Percentiles rank a stretch among this genome's conserved stretches.
Conservation (phyloP, 371 early-diverging fungal species). For the Mucor lusitanicus region DNA sequence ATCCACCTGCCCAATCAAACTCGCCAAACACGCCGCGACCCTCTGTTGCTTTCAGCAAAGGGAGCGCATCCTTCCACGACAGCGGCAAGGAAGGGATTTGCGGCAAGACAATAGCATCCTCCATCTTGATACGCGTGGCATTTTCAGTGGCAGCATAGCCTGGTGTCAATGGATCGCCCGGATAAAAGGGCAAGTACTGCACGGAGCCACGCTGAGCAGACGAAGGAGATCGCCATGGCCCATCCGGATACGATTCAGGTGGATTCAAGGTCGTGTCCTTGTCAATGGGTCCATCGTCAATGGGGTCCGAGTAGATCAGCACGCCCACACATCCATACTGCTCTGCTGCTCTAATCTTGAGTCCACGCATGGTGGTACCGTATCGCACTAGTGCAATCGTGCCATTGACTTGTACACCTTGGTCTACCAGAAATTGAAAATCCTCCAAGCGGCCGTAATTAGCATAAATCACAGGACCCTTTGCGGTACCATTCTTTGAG, state of each 20-base stretch:
- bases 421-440: conserved; percentile 52
- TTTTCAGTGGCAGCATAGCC: conserved; percentile 59
- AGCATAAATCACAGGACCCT: conserved; percentile 66
- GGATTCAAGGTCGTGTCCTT: conserved; percentile 24
- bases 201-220: conserved; percentile 70
- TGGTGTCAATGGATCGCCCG: conserved; percentile 74
- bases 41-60: conserved; percentile 56
- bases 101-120: conserved; percentile 50
- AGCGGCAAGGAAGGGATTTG: conserved; percentile 72
- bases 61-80: conserved; percentile 66
- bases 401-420: conserved; percentile 53
- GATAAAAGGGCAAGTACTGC: conserved; percentile 40
- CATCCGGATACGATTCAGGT: conserved; percentile 61
- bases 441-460: conserved; percentile 68
- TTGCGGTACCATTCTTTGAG: conserved; percentile 64
- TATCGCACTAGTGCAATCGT: conserved; percentile 67
- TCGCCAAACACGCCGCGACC: conserved; percentile 46
- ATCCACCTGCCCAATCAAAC: conserved; percentile 56
- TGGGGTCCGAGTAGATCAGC: conserved; percentile 66
- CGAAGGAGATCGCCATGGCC: conserved; percentile 64
- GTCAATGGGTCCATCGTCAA: conserved; percentile 56
- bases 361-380: conserved; percentile 60
- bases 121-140: conserved; percentile 53
- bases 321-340: conserved; percentile 60
- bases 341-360: conserved; percentile 68